Evolutionary conservation across 2,329 filamentous ascomycete genomes (phyloP).

Genomic region (Mycosphaerella sp.): DNA sequence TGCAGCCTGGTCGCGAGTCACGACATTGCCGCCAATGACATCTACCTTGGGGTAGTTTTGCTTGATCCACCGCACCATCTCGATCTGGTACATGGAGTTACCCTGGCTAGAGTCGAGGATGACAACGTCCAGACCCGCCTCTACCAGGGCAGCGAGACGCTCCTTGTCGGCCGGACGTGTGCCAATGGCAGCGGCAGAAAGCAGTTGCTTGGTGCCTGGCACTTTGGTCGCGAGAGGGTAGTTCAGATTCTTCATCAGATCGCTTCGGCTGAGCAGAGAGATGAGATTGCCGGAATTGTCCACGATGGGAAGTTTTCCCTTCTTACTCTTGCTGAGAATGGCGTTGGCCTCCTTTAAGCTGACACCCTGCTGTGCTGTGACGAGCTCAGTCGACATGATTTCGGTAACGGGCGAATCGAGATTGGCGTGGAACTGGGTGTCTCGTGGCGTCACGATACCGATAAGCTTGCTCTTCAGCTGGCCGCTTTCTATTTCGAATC

Average conservation of each 20-base stretch:
- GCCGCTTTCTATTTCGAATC: slow-evolving; percentile 63
- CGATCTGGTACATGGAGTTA: slow-evolving; percentile 97
- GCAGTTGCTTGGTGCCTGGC: slow-evolving; percentile 92
- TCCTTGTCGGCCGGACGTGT: slow-evolving; percentile 89
- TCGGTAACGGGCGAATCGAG: slow-evolving; percentile 65
- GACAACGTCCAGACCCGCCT: slow-evolving; percentile 91
- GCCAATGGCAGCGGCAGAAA: slow-evolving; percentile 90
- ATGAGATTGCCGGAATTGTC: slow-evolving; percentile 49
- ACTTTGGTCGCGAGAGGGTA: slow-evolving; percentile 96
- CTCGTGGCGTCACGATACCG: slow-evolving; percentile 95
- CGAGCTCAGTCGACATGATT: slow-evolving; percentile 92
- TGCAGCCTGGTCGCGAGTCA: slow-evolving; percentile 94
- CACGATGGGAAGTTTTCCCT: slow-evolving; percentile 60
- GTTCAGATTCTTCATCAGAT: slow-evolving; percentile 97
- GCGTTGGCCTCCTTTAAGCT: slow-evolving; percentile 83
- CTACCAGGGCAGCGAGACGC: slow-evolving; percentile 79
- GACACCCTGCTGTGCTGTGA: slow-evolving; percentile 79
- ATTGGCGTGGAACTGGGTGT: slow-evolving; percentile 92
- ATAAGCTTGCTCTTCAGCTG: slow-evolving; percentile 92
- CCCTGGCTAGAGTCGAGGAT: slow-evolving; percentile 95
- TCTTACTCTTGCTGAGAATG: slow-evolving; percentile 91
- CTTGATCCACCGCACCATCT: slow-evolving; percentile 98
- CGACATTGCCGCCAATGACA: slow-evolving; percentile 97
- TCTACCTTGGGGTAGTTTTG: slow-evolving; percentile 75
- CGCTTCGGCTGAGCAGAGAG: slow-evolving; percentile 87